Evolutionary conservation across 805 yeast species (phyloP), one percentile per base, ranked within the genome.

Genomic region (Starmerella floris): DNA sequence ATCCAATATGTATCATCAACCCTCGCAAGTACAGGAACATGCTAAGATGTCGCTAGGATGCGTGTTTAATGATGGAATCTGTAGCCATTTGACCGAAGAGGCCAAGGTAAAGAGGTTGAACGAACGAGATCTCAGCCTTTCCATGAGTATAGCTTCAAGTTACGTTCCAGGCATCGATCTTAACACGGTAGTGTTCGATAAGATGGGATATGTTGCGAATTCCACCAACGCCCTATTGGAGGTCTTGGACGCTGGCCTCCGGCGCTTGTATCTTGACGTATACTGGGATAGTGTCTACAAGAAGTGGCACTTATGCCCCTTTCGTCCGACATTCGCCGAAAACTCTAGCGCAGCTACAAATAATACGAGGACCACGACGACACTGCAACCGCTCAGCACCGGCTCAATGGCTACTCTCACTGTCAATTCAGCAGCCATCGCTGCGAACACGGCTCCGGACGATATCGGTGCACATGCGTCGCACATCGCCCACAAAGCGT

Each of bases 301-400:
- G 10, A 49, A 43, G 35, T 73, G 77, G 78, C 77, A 72, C 54
- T 56, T 74, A 20, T 74, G 79, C 49, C 79, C 79, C 1, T 67
- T 62, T 3, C 39, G 46, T 22, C 50, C 36, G 10, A 4, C 35
- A 16, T 17, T 28, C 33, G 27, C 3, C 13, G 30, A 15, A 15
- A 32, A 25, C 21, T 33, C 37, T 4, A 22, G 32, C 30, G 16
- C 31, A 4, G n/a, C 30, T 16, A 21, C 23, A 17, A 30, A 23
- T 25, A 33, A 15, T 21, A n/a, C 15, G 11, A 19, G 6, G 4
- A 31, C 34, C 5, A 31, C 34, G 4, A 33, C 36, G 11, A 30
- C 32, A 13, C 16, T 17, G 5, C 13, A 8, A 4, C 23, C 39
- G 15, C 4, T 9, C 31, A 15, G 16, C 9, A n/a, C 38, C 8